A percentile compares a stretch with the other conserved stretches of the same genome.
Evolutionary conservation across 257 asterid species (phyloP).

Genomic region (Nicotiana attenuata): DNA sequence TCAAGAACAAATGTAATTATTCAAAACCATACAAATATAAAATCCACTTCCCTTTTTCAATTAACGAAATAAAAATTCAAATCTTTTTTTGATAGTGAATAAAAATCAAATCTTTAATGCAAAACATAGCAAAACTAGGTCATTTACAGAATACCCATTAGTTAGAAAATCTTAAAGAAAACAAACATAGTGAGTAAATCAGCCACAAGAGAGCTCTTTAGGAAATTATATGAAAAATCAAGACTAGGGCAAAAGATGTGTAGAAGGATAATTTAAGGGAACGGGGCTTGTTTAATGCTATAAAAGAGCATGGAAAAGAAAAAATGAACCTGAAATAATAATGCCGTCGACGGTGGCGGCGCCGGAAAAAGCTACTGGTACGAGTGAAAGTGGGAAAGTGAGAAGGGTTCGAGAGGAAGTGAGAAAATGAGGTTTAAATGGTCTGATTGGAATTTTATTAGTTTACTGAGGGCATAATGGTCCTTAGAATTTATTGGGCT

Average conservation of each 20-base stretch:
- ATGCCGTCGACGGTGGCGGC: not conserved
- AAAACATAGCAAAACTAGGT: not conserved
- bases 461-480: not conserved
- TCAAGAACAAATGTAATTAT: not conserved
- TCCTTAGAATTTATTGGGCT: not conserved
- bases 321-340: not conserved
- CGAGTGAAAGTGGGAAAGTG: not conserved
- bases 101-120: not conserved
- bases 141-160: not conserved
- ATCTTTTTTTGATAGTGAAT: not conserved
- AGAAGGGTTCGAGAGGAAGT: not conserved
- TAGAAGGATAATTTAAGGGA: too few relatives aligned
- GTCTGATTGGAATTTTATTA: not conserved
- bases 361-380: not conserved
- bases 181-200: not conserved
- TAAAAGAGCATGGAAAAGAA: not conserved
- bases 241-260: not conserved
- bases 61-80: not conserved
- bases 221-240: not conserved
- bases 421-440: not conserved
- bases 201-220: not conserved
- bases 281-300: not conserved
- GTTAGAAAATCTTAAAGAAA: not conserved
- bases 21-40: not conserved
- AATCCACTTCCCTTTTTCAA: not conserved